phyloP scores from a whole-genome alignment of 371 early-diverging fungal species.

The Blastocladiella emersonii region DNA sequence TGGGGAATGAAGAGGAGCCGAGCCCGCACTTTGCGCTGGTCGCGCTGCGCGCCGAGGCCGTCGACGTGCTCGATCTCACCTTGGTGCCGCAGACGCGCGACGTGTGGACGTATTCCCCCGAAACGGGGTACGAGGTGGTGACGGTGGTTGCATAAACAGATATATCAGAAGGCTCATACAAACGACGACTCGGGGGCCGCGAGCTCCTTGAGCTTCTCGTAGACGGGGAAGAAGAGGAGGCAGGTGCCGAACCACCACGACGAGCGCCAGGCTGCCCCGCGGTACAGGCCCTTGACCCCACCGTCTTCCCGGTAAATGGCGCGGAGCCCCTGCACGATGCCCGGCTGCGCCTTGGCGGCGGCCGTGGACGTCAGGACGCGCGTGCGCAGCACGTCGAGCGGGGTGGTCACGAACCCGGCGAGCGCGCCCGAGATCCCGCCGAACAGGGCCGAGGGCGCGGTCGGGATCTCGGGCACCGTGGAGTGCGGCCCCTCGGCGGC shows the following conservation, averaged over 20 bases:
- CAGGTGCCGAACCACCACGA: constrained; percentile 71
- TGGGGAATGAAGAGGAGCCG: too few species aligned
- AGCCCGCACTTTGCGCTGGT: too few species aligned
- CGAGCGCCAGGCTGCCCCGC: constrained; percentile 46
- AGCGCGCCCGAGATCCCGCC: constrained; percentile 71
- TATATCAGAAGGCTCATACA: too few species aligned
- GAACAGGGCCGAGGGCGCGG: constrained; percentile 49
- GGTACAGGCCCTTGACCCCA: constrained; percentile 30
- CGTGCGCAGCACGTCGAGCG: constrained; percentile 86
- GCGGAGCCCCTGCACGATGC: background rate
- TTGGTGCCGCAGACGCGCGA: too few species aligned
- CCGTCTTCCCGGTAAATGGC: constrained; percentile 3
- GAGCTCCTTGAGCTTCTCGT: constrained; percentile 36
- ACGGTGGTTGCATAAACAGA: too few species aligned
- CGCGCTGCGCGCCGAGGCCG: too few species aligned
- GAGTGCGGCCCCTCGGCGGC: constrained; percentile 32
- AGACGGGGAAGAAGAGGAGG: constrained; percentile 61
- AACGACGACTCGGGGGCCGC: too few species aligned
- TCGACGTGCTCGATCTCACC: too few species aligned
- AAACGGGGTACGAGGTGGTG: too few species aligned
- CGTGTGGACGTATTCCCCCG: too few species aligned
- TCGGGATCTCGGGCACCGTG: constrained; percentile 47
- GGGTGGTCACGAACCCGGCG: constrained; percentile 81
- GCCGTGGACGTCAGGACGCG: constrained; percentile 58
- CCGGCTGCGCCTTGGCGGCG: background rate